Percentiles rank a stretch among this genome's conserved stretches.
Evolutionary conservation across 176 grass and related monocot species (phyloP).

Genomic region (Dendrocalamus sinicus): DNA sequence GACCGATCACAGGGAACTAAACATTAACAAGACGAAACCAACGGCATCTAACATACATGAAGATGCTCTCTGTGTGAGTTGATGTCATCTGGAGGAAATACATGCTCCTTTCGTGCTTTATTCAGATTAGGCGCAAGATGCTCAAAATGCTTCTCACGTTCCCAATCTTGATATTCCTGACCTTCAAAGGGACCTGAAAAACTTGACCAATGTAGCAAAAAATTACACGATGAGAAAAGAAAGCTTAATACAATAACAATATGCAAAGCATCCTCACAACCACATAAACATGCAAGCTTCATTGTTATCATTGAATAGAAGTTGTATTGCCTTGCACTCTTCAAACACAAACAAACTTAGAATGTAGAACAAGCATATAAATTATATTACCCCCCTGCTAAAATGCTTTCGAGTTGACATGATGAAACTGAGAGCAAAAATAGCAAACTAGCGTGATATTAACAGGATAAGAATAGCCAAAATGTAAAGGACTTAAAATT

Average conservation of each 20-base stretch:
- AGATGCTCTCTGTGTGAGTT: conserved; percentile 53
- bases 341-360: background rate
- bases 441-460: conserved; percentile 5
- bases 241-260: conserved; percentile 14
- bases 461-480: conserved; percentile 1
- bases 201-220: conserved; percentile 66
- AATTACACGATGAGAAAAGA: conserved; percentile 49
- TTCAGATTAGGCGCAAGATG: conserved; percentile 42
- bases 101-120: conserved; percentile 58
- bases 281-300: background rate
- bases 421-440: conserved; percentile 15
- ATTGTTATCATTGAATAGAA: conserved; percentile 17
- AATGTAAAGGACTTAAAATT: conserved; percentile 4
- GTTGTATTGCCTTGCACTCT: background rate
- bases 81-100: conserved; percentile 53
- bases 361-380: conserved; percentile 6
- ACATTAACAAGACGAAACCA: conserved; percentile 46
- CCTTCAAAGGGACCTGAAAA: conserved; percentile 81
- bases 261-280: background rate
- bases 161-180: conserved; percentile 58
- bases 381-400: background rate
- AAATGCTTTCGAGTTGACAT: conserved; percentile 6
- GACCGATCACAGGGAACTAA: conserved; percentile 27
- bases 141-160: conserved; percentile 58
- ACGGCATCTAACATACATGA: conserved; percentile 57